Percentiles rank a stretch among this genome's conserved stretches.
Evolutionary conservation across 1,139 yeast genomes (phyloP).

Genomic region (Nadsonia commutata): DNA sequence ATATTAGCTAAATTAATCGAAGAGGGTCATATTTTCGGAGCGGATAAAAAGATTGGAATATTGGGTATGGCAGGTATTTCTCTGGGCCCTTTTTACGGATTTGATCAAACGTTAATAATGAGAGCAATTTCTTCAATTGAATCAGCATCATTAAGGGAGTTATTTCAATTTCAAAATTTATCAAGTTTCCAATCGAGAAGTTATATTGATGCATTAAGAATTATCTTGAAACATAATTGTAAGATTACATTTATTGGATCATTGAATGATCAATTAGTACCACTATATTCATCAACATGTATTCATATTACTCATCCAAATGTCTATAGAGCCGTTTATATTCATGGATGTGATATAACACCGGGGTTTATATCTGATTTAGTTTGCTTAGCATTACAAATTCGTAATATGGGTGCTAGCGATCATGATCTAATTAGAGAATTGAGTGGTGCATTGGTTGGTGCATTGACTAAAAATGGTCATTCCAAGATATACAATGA

Average conservation of each 20-base stretch:
- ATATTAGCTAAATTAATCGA: slow-evolving; percentile 58
- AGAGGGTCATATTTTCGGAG: slow-evolving; percentile 47
- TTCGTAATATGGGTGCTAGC: slow-evolving; percentile 23
- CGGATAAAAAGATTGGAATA: slow-evolving; percentile 38
- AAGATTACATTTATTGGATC: slow-evolving; percentile 76
- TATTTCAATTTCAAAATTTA: slow-evolving; percentile 75
- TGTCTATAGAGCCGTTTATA: slow-evolving; percentile 74
- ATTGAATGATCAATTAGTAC: slow-evolving; percentile 83
- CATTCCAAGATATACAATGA: slow-evolving; percentile 85
- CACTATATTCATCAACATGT: slow-evolving; percentile 77
- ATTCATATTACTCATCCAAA: slow-evolving; percentile 79
- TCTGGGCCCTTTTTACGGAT: slow-evolving; percentile 85
- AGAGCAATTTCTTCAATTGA: slow-evolving; percentile 86
- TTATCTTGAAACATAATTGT: slow-evolving; percentile 53
- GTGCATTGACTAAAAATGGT: slow-evolving; percentile 88
- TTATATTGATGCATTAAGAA: slow-evolving; percentile 51
- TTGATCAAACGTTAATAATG: slow-evolving; percentile 68
- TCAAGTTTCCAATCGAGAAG: slow-evolving; percentile 57
- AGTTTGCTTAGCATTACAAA: slow-evolving; percentile 29
- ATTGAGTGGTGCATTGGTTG: slow-evolving; percentile 68
- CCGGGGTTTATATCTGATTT: slow-evolving; percentile 40
- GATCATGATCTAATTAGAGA: slow-evolving; percentile 47
- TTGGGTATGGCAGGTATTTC: slow-evolving; percentile 93
- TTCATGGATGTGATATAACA: slow-evolving; percentile 51
- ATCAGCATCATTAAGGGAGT: slow-evolving; percentile 67